Conservation (phyloP, 2,329 filamentous ascomycete genomes). For the Cucurbitaria berberidis region DNA sequence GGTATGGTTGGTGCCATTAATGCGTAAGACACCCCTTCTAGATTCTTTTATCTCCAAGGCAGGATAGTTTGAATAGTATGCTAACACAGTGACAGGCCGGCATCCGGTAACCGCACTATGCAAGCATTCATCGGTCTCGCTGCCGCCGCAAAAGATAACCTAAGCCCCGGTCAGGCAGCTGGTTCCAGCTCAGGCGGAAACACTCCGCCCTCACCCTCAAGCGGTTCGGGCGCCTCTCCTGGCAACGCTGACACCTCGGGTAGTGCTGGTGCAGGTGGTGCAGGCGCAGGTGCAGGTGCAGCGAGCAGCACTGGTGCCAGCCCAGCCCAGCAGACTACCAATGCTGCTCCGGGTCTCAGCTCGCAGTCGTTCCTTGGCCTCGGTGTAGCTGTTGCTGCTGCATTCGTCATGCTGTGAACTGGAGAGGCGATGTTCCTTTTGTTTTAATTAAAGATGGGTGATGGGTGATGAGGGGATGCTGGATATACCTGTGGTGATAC, state of each 20-base stretch:
- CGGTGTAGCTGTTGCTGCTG: conserved; percentile 32
- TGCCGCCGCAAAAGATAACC: conserved; percentile 48
- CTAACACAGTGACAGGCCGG: conserved; percentile 35
- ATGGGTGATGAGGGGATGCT: neutral
- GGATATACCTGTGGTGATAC: conserved; percentile 26
- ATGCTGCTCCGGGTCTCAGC: conserved; percentile 30
- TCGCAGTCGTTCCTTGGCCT: conserved; percentile 35
- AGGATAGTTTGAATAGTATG: too few relatives aligned
- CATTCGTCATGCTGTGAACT: conserved; percentile 35
- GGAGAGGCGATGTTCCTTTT: neutral
- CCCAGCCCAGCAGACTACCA: conserved; percentile 35
- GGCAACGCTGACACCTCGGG: conserved; percentile 5
- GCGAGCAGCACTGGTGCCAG: conserved; percentile 14
- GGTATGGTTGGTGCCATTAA: conserved; percentile 82
- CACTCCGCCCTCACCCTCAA: conserved; percentile 10
- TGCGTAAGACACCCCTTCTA: conserved; percentile 59
- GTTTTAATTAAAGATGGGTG: neutral
- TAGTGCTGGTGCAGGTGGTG: too few relatives aligned
- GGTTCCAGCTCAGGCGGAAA: conserved; percentile 20
- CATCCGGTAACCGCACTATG: conserved; percentile 47
- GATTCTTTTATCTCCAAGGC: neutral
- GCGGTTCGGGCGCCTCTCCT: conserved; percentile 8
- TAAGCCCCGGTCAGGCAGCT: conserved; percentile 48
- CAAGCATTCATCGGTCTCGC: conserved; percentile 46
- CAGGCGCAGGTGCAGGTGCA: too few relatives aligned